Percentiles rank a stretch among this genome's conserved stretches.
These are phyloP conservation scores for Venturia effusa DNA, from an alignment of 2,329 filamentous ascomycete species.

Conservation along the genomic window DNA sequence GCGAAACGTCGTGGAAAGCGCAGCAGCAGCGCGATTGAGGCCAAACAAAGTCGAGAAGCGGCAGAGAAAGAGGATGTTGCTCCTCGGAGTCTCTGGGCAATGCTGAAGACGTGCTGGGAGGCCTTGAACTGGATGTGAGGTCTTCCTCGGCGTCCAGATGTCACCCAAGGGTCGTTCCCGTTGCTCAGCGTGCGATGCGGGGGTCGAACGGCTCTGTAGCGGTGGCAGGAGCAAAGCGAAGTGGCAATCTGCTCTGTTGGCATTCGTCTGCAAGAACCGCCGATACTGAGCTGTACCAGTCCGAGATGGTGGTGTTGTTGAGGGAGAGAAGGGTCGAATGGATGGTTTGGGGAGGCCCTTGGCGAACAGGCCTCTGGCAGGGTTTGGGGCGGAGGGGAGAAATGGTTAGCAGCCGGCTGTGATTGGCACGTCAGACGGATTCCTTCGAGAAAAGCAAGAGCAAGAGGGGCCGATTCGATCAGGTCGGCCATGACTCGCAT, in stretches of 20 bases:
- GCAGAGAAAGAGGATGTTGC: background rate
- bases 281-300: background rate
- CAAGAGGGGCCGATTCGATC: background rate
- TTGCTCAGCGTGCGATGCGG: background rate
- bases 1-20: background rate
- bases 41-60: background rate
- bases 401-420: background rate
- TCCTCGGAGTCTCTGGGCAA: too few species aligned
- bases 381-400: background rate
- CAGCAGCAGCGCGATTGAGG: background rate
- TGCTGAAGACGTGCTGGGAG: background rate
- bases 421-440: background rate
- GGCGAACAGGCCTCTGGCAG: background rate
- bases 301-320: background rate
- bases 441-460: constrained; percentile 2
- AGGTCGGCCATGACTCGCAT: background rate
- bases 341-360: background rate
- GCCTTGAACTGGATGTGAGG: background rate
- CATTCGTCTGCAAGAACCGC: background rate
- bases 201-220: background rate
- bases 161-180: background rate
- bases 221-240: background rate
- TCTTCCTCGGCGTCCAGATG: background rate
- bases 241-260: background rate
- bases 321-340: background rate